These are phyloP conservation scores for Naganishia sp. DNA, from an alignment of 1,284 basidiomycete species.

Conservation along the genomic window DNA sequence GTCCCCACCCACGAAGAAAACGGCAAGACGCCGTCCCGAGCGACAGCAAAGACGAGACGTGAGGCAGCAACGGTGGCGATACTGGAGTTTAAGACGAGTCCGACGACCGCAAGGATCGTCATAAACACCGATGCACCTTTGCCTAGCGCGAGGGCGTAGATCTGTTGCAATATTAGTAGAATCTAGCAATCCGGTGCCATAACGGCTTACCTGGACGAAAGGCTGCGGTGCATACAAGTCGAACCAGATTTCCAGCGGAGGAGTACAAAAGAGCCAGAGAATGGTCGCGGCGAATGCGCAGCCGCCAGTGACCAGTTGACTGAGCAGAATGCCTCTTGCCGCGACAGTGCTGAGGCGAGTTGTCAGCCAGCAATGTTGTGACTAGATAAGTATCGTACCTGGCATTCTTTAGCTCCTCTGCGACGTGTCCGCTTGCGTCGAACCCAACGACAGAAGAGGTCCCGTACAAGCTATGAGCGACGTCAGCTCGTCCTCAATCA, in stretches of 20 bases:
- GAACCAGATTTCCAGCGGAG: slow-evolving; percentile 71
- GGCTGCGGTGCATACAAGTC: slow-evolving; percentile 76
- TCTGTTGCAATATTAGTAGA: slow-evolving; percentile 42
- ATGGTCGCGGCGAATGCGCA: slow-evolving; percentile 73
- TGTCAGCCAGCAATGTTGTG: background rate
- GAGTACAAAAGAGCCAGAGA: slow-evolving; percentile 81
- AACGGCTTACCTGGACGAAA: slow-evolving; percentile 61
- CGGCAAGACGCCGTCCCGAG: slow-evolving; percentile 81
- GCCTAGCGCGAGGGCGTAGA: slow-evolving; percentile 77
- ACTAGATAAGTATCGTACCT: slow-evolving; percentile 55
- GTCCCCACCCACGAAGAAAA: slow-evolving; percentile 74
- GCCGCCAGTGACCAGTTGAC: slow-evolving; percentile 70
- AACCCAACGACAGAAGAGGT: slow-evolving; percentile 81
- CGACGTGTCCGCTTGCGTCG: slow-evolving; percentile 83
- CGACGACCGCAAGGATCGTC: slow-evolving; percentile 74
- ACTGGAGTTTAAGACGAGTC: slow-evolving; percentile 74
- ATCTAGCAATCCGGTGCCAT: background rate
- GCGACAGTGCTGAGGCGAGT: slow-evolving; percentile 63
- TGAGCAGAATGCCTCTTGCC: slow-evolving; percentile 73
- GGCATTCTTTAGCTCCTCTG: slow-evolving; percentile 85
- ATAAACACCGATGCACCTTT: slow-evolving; percentile 75
- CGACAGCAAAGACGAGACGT: slow-evolving; percentile 79
- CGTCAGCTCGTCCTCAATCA: background rate
- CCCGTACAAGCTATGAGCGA: slow-evolving; percentile 66
- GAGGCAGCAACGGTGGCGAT: slow-evolving; percentile 80